Percentiles rank a stretch among this genome's conserved stretches.
These are phyloP conservation scores for Neolecta irregularis DNA, from an alignment of 1,139 yeast genomes.

Conservation along the genomic window DNA sequence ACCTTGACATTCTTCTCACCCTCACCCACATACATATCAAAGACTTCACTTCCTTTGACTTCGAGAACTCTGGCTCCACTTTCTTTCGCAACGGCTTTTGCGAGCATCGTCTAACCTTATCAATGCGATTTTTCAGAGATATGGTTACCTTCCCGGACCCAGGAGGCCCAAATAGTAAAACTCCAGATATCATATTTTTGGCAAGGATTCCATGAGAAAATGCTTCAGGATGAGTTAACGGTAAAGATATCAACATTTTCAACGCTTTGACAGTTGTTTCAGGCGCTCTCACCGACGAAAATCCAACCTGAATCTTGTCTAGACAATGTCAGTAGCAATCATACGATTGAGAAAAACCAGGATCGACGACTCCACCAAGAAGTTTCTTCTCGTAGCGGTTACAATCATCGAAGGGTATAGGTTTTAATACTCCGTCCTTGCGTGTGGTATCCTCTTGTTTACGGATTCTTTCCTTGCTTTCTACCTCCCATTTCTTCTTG, in stretches of 20 bases:
- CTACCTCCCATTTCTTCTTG: conserved; percentile 1
- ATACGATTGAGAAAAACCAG: conserved; percentile 3
- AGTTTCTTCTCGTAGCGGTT: conserved; percentile 12
- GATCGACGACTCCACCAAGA: conserved; percentile 11
- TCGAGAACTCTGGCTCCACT: conserved; percentile 88
- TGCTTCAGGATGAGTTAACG: conserved; percentile 14
- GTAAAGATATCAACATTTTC: conserved; percentile 12
- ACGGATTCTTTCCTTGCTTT: conserved; percentile 1
- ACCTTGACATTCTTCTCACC: conserved; percentile 68
- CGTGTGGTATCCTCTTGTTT: too few relatives aligned
- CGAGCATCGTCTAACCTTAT: conserved; percentile 92
- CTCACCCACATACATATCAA: conserved; percentile 98
- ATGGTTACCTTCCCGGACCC: conserved; percentile 10
- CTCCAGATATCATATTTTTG: conserved; percentile 28
- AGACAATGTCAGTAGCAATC: not conserved
- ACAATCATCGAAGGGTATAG: not conserved
- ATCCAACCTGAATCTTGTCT: conserved; percentile 10
- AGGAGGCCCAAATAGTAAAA: conserved; percentile 11
- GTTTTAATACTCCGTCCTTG: not conserved
- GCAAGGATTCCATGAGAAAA: conserved; percentile 15
- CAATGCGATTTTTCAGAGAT: conserved; percentile 99
- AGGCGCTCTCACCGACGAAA: conserved; percentile 12
- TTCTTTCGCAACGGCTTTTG: conserved; percentile 94
- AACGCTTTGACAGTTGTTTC: conserved; percentile 13
- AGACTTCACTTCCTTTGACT: conserved; percentile 87